Percentiles rank a stretch among this genome's conserved stretches.
Evolutionary conservation across 345 rosid genomes (phyloP).

Genomic region (Clarkia xantiana): DNA sequence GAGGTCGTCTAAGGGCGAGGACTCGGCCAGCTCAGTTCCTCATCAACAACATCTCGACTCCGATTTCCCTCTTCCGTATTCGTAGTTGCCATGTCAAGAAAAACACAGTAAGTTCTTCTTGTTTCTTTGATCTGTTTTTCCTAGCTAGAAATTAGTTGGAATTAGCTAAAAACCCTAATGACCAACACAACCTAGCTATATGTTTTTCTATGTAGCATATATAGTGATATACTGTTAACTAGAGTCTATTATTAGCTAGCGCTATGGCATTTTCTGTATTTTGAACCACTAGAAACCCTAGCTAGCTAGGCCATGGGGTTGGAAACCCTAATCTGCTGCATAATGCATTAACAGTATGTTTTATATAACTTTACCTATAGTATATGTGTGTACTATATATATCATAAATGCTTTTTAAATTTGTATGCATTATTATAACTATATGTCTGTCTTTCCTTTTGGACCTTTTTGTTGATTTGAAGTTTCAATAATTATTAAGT

Average conservation of each 20-base stretch:
- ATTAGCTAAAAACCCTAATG: not conserved
- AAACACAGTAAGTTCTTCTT: not conserved
- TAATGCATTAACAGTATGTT: not conserved
- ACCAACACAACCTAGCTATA: not conserved
- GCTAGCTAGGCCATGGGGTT: not conserved
- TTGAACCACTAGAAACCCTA: slow-evolving; percentile 7
- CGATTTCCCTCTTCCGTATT: not conserved
- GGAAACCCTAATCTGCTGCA: slow-evolving; percentile 10
- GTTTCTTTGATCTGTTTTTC: not conserved
- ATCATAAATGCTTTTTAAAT: not conserved
- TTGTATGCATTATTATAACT: not conserved
- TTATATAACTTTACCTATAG: not conserved
- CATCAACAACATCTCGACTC: not conserved
- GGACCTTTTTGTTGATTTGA: not conserved
- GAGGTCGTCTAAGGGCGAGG: slow-evolving; percentile 1
- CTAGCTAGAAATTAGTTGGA: too few species aligned
- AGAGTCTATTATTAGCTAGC: not conserved
- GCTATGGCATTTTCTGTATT: too few species aligned
- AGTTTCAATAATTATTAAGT: too few species aligned
- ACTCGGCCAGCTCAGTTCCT: not conserved
- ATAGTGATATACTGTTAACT: not conserved
- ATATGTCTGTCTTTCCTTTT: not conserved
- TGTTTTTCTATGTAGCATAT: not conserved
- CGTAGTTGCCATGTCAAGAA: not conserved
- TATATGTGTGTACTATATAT: not conserved